Base-by-base conservation (phyloP, 805 yeast genomes). In the Pachysolen tannophilus region DNA sequence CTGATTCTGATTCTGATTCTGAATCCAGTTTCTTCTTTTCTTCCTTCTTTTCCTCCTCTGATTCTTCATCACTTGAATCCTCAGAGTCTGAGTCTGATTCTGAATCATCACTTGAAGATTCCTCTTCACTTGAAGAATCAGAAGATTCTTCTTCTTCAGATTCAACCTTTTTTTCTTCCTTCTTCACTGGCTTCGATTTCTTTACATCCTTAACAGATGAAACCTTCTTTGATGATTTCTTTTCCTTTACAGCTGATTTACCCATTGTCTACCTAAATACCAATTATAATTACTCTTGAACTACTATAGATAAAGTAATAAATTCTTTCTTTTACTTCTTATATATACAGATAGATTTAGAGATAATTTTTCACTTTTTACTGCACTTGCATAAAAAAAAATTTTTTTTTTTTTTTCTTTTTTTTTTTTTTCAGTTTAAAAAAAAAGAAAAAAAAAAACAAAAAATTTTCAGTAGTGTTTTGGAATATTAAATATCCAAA, bases 161-260 rank as follows among this genome's bases (percentile, higher is more conserved):
- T 21, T 43, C 46, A 5, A 29, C 10, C 24, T 35, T 21, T 15
- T 43, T 31, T 11, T 28, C 37, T n/a, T 35, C 16, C 32, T 43
- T 11, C 24, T 35, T 35, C 13, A 36, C 39, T 23, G 39, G 44
- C 38, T 32, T 35, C 21, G 41, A 41, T 14, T 33, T 40, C 27
- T 46, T 45, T 11, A 42, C 45, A 36, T 33, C 41, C 44, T 47
- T 41, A 40, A 41, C 39, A 10, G 43, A 40, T 20, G 41, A 23
- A 10, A 40, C 42, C 41, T 45, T 45, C 41, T 39, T 45, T n/a
- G 42, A 35, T 34, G 39, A 35, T 41, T 39, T 43, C 43, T 43
- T 43, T 30, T 41, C 43, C 43, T 52, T 54, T 15, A 42, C 28
- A 31, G 44, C 55, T 27, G 55, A 43, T 34, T 53, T 53, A 40